Conservation (phyloP, 371 early-diverging fungal species). For the Mucor lusitanicus region DNA sequence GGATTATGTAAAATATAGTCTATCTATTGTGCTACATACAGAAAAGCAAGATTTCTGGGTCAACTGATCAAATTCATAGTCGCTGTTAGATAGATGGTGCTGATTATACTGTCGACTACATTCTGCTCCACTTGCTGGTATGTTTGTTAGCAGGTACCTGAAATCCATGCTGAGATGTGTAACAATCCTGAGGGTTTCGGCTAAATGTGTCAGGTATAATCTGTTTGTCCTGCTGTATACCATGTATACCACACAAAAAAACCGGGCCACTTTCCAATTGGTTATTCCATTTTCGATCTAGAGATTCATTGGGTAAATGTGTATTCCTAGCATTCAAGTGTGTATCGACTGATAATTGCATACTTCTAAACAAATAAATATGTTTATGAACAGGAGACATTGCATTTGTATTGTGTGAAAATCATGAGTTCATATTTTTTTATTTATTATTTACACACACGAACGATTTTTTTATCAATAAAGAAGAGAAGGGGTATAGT, state of each 20-base stretch:
- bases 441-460: background rate
- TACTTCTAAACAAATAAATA: background rate
- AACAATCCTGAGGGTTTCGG: background rate
- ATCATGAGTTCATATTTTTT: background rate
- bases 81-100: background rate
- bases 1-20: background rate
- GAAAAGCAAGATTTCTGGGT: background rate
- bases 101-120: background rate
- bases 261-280: background rate
- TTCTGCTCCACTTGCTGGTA: background rate
- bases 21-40: background rate
- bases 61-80: background rate
- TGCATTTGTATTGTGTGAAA: background rate
- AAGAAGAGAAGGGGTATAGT: background rate
- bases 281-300: background rate
- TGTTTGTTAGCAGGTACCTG: background rate
- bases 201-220: background rate
- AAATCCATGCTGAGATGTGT: background rate
- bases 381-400: slow-evolving; percentile 4
- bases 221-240: too few species aligned
- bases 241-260: background rate
- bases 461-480: background rate
- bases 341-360: background rate
- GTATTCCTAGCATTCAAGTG: background rate
- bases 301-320: background rate